Percentiles rank a stretch among this genome's conserved stretches.
These are phyloP conservation scores for Fusarium nisikadoi DNA, from an alignment of 2,329 filamentous ascomycete genomes.

Conservation along the genomic window DNA sequence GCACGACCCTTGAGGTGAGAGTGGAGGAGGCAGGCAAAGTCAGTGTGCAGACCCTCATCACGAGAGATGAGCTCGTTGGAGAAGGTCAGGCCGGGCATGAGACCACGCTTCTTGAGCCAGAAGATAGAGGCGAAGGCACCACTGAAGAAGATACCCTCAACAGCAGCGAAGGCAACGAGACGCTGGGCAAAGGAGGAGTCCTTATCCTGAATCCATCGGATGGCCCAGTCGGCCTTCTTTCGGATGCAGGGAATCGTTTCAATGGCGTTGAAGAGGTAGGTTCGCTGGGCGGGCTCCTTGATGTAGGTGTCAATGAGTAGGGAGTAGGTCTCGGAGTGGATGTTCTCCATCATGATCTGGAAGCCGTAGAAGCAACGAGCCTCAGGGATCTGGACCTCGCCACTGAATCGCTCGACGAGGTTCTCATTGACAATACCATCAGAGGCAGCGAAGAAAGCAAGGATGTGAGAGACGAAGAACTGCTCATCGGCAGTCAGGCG, in stretches of 20 bases:
- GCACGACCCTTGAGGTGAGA: constrained; percentile 96
- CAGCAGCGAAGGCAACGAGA: constrained; percentile 94
- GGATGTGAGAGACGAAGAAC: constrained; percentile 97
- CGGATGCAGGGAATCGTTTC: constrained; percentile 98
- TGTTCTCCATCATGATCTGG: constrained; percentile 99
- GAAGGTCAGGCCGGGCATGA: constrained; percentile 98
- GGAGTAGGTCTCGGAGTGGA: constrained; percentile 99
- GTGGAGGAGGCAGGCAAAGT: constrained; percentile 97
- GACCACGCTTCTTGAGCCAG: constrained; percentile 99
- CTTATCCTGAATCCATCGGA: constrained; percentile 93
- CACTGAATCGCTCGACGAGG: constrained; percentile 96
- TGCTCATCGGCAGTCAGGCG: constrained; percentile 95
- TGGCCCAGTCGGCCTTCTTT: constrained; percentile 98
- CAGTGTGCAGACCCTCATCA: constrained; percentile 98
- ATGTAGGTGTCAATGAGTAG: constrained; percentile 99
- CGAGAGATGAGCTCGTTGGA: constrained; percentile 99
- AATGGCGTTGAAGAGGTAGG: constrained; percentile 97
- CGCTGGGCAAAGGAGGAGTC: constrained; percentile 95
- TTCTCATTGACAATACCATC: constrained; percentile 99
- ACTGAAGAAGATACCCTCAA: constrained; percentile 99
- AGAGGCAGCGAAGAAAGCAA: constrained; percentile 98
- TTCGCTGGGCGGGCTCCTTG: constrained; percentile 94
- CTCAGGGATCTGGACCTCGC: constrained; percentile 96
- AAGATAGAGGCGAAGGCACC: constrained; percentile 99
- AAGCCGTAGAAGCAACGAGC: constrained; percentile 99